phyloP scores from a whole-genome alignment of 805 yeast species.

The Maudiozyma serrabonitensis region DNA sequence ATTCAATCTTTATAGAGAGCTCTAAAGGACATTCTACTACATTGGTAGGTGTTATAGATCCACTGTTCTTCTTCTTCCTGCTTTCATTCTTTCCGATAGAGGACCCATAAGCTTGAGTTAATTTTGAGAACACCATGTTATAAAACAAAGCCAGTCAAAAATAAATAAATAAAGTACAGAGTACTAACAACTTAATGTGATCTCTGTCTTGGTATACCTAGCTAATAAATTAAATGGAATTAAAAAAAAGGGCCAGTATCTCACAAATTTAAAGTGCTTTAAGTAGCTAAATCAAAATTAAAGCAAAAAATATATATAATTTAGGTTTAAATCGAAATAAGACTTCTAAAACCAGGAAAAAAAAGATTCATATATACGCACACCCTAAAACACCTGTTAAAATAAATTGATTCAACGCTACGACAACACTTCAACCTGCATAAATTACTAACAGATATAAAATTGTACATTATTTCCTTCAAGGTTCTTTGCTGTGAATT shows the following conservation, averaged over 20 bases:
- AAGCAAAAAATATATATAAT: too few species aligned
- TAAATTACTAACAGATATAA: not conserved
- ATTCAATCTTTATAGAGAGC: conserved; percentile 59
- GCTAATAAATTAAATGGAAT: too few species aligned
- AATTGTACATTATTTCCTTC: not conserved
- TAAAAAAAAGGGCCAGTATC: too few species aligned
- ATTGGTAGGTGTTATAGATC: not conserved
- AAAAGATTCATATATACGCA: not conserved
- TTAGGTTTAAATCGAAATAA: too few species aligned
- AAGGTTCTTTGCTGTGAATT: too few species aligned
- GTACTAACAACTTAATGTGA: not conserved
- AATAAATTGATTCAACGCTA: too few species aligned
- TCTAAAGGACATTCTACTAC: conserved; percentile 30
- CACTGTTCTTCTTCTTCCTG: not conserved
- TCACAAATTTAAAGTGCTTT: too few species aligned
- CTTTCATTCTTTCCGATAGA: not conserved
- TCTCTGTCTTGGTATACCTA: not conserved
- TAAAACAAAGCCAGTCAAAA: too few species aligned
- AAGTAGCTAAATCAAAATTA: too few species aligned
- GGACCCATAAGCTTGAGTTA: not conserved
- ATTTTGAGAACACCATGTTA: conserved; percentile 5
- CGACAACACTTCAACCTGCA: too few species aligned
- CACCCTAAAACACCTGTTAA: too few species aligned
- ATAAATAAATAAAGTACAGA: not conserved
- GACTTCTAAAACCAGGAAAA: too few species aligned